Percentiles rank a stretch among this genome's conserved stretches.
Evolutionary conservation across 2,329 filamentous ascomycete species (phyloP).

Genomic region (Penicillium hordei): DNA sequence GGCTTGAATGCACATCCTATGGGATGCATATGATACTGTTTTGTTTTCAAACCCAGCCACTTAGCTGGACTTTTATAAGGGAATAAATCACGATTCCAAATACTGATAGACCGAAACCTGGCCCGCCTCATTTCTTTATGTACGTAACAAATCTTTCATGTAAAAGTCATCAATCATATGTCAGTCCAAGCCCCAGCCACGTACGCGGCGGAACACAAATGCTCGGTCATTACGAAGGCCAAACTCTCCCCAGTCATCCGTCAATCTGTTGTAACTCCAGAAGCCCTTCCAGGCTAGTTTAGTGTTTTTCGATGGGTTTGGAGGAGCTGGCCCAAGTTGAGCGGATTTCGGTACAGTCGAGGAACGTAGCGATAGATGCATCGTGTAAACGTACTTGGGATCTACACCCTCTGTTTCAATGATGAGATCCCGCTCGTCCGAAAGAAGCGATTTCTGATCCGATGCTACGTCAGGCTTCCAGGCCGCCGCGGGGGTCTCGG

Average conservation of each 20-base stretch:
- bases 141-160: constrained; percentile 3
- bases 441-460: constrained; percentile 19
- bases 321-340: constrained; percentile 33
- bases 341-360: constrained; percentile 55
- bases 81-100: background rate
- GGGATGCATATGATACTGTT: background rate
- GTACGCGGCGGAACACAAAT: constrained; percentile 63
- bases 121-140: background rate
- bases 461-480: constrained; percentile 38
- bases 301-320: constrained; percentile 67
- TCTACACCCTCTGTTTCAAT: constrained; percentile 84
- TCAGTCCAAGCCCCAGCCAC: constrained; percentile 54
- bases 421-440: constrained; percentile 60
- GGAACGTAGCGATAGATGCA: constrained; percentile 70
- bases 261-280: constrained; percentile 85
- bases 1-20: too few relatives aligned
- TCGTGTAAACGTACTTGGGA: constrained; percentile 76
- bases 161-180: constrained; percentile 20
- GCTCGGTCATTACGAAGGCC: constrained; percentile 60
- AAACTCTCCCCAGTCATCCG: constrained; percentile 89
- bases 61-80: background rate
- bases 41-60: background rate
- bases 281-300: constrained; percentile 87
- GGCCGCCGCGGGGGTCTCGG: constrained; percentile 20
- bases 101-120: background rate